Evolutionary conservation across 2,329 filamentous ascomycete genomes (phyloP), one percentile per base, ranked within the genome.

Genomic region (Talaromyces sp.): DNA sequence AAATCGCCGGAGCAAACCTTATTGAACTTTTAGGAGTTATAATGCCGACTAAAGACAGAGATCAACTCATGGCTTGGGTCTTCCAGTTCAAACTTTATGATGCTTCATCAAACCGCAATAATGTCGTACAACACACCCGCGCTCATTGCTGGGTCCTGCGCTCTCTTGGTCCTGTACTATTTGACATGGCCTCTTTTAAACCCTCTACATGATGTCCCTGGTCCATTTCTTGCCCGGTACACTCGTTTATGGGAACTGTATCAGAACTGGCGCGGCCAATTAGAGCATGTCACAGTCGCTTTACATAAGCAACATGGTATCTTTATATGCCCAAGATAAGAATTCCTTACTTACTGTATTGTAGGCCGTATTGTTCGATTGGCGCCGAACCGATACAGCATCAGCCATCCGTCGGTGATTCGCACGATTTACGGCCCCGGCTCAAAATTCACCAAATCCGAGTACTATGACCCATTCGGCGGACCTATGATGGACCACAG

Each of bases 401-500:
- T 93, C 67, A 84, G 88, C 7, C 84, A 91, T 65, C 89, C 90
- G 0, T 83, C 82, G 60, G 87, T 88, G 0, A 80, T 93, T 66
- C 90, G 89, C 74, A 78, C 80, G 14, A 92, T 93, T 56, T 95
- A 93, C 71, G 89, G 89, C 0, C 76, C 71, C 8, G 73, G 74
- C 0, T 75, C 71, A 4, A 71, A 71, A 19, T 78, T 78, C 27
- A 62, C 70, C 24, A 80, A 81, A 62, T 69, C 70, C 0, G 67
- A 66, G 5, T 75, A 70, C 66, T 77, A 76, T 10, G 26, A 3
- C 8, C 31, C 54, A 9, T 56, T 19, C 10, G 54, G 54, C 5
- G n/a, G 7, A 13, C 41, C 41, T n/a, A n/a, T n/a, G 19, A 19
- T 56, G 9, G n/a, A 41, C 14, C n/a, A 43, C 11, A 21, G 13